phyloP scores from a whole-genome alignment of 208 protist genomes.

The Acanthamoeba lenticulata region DNA sequence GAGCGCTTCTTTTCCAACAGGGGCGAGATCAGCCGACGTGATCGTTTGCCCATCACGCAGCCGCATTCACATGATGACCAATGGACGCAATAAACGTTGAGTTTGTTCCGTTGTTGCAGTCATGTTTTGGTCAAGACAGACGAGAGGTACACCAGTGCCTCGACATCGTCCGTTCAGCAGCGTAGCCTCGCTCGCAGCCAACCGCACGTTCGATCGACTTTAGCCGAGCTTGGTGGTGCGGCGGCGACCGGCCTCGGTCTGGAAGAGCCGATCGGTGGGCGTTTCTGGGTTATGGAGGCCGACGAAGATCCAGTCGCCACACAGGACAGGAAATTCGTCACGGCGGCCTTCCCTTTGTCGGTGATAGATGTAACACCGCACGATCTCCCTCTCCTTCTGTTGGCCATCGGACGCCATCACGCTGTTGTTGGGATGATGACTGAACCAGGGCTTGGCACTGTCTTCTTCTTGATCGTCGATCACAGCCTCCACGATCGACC shows the following conservation, averaged over 20 bases:
- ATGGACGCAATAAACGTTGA: no score
- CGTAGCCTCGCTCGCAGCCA: not conserved
- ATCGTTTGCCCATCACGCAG: no score
- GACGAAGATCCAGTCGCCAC: not conserved
- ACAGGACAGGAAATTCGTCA: not conserved
- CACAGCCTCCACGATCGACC: not conserved
- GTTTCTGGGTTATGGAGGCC: not conserved
- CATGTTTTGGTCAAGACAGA: no score
- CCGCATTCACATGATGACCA: no score
- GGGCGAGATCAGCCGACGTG: no score
- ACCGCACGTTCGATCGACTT: not conserved
- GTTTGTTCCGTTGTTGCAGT: no score
- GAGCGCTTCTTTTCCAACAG: no score
- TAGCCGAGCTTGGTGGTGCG: not conserved
- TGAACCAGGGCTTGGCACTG: no score
- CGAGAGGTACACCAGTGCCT: no score
- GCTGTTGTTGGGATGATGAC: not conserved
- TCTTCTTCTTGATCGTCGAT: not conserved
- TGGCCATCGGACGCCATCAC: not conserved
- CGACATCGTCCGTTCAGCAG: no score
- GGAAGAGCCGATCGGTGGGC: not conserved
- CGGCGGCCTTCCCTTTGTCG: not conserved
- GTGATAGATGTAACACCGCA: not conserved
- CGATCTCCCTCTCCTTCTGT: not conserved
- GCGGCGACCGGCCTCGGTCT: not conserved